phyloP scores from a whole-genome alignment of 2,329 filamentous ascomycete genomes.

The Fusarium scirpi region DNA sequence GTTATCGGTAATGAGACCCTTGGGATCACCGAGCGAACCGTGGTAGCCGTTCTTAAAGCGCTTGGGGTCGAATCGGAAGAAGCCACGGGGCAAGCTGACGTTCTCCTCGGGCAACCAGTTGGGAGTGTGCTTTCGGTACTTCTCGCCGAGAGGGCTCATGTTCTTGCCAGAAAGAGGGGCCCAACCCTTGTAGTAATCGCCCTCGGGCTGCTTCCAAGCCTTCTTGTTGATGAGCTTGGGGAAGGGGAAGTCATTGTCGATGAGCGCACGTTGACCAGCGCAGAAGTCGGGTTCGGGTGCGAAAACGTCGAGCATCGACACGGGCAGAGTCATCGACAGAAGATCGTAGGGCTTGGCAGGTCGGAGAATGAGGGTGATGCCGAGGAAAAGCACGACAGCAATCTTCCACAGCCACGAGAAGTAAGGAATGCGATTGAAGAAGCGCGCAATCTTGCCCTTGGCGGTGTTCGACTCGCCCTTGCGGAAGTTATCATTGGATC shows the following conservation, averaged over 20 bases:
- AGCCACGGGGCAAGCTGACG: constrained; percentile 43
- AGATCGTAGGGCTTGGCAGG: constrained; percentile 50
- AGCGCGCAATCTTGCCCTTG: constrained; percentile 15
- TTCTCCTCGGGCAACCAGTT: constrained; percentile 47
- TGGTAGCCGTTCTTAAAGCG: constrained; percentile 42
- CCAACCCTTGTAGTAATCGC: constrained; percentile 52
- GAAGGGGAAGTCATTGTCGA: constrained; percentile 48
- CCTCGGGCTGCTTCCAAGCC: constrained; percentile 45
- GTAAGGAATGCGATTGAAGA: constrained; percentile 24
- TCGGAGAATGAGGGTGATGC: constrained; percentile 41
- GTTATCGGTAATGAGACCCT: constrained; percentile 4
- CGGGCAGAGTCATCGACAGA: constrained; percentile 50
- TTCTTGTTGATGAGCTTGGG: constrained; percentile 45
- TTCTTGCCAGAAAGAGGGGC: constrained; percentile 41
- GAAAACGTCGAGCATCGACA: constrained; percentile 49
- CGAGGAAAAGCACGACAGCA: constrained; percentile 38
- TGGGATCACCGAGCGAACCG: constrained; percentile 24
- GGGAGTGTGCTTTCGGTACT: constrained; percentile 45
- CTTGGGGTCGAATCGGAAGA: constrained; percentile 47
- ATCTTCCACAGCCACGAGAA: constrained; percentile 36
- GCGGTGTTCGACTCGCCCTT: constrained; percentile 25
- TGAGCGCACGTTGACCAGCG: constrained; percentile 38
- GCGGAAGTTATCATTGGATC: constrained; percentile 28
- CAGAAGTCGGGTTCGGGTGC: constrained; percentile 45
- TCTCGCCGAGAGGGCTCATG: constrained; percentile 38